Evolutionary conservation across 768 basidiomycete species (phyloP), one percentile per base, ranked within the genome.

Genomic region (Polyporus arcularius): DNA sequence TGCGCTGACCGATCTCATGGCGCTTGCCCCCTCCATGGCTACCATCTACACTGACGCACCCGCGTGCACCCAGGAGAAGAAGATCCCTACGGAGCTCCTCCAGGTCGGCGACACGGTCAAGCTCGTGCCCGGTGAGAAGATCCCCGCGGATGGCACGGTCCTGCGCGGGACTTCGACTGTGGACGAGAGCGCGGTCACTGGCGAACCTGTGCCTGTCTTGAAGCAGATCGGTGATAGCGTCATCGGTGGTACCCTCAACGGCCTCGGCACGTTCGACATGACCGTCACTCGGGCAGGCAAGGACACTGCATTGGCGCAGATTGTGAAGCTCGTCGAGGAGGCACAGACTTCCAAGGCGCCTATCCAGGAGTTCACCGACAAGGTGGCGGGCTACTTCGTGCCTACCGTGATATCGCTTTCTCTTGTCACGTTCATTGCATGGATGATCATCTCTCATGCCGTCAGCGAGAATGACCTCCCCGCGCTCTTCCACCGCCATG

Each of bases 271-370:
- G 1, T 92, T 98, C 73, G 94, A 98, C 72, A 95, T 99, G 89
- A 75, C 88, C 35, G 94, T 99, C 68, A 95, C 92, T 1, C 90
- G 95, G 12, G 95, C 97, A 4, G 97, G 97, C 41, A 91, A 94
- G 68, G 95, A 99, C 71, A 98, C 97, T 0, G 95, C 97, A 0
- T 82, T 99, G 10, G 85, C 95, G 4, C 97, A 98, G 76, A 98
- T 99, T 64, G 96, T 98, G 61, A 87, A 87, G 67, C 87, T 98
- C 55, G 97, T 99, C 63, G 96, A 98, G 71, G 95, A 98, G 43
- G 97, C 97, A 1, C 97, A 98, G 75, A 98, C 96, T 3, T 91
- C 89, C 59, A 98, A 98, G 73, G 96, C 97, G 2, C 97, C 97
- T 10, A 98, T 99, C 63, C 97, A 99, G 71, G 92, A 91, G 4